These are phyloP conservation scores for Mortierella sp. DNA, from an alignment of 371 early-diverging fungal genomes.

Conservation along the genomic window DNA sequence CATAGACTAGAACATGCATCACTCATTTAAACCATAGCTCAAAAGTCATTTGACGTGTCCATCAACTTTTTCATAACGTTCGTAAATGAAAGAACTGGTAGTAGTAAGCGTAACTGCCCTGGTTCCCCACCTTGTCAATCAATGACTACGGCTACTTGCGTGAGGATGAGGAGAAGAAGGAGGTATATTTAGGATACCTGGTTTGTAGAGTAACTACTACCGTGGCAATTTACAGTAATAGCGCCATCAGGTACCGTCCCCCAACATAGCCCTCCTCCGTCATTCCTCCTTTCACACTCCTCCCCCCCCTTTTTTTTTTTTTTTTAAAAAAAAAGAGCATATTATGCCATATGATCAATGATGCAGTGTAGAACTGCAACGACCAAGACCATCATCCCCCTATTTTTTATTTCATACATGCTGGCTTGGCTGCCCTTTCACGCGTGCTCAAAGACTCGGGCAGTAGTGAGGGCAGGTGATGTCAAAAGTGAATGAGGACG, in stretches of 20 bases:
- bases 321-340: not conserved
- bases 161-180: not conserved
- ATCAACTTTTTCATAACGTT: too few species aligned
- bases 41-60: too few species aligned
- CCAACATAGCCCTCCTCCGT: not conserved
- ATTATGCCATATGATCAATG: constrained; percentile 16
- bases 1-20: not conserved
- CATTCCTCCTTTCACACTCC: not conserved
- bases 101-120: too few species aligned
- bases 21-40: not conserved
- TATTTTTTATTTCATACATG: constrained; percentile 4
- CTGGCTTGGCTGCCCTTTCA: not conserved
- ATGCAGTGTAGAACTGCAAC: constrained; percentile 3
- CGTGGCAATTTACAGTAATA: not conserved
- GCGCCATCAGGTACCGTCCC: not conserved
- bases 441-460: constrained; percentile 5
- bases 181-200: not conserved
- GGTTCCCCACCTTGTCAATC: too few species aligned
- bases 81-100: too few species aligned
- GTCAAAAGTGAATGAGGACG: constrained; percentile 1
- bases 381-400: not conserved
- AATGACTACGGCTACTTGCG: too few species aligned
- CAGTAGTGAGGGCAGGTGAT: constrained; percentile 3
- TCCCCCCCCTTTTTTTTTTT: not conserved
- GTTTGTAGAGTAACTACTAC: not conserved